Base-by-base conservation (phyloP, 202 grass and related monocot species). In the Panicum virgatum region DNA sequence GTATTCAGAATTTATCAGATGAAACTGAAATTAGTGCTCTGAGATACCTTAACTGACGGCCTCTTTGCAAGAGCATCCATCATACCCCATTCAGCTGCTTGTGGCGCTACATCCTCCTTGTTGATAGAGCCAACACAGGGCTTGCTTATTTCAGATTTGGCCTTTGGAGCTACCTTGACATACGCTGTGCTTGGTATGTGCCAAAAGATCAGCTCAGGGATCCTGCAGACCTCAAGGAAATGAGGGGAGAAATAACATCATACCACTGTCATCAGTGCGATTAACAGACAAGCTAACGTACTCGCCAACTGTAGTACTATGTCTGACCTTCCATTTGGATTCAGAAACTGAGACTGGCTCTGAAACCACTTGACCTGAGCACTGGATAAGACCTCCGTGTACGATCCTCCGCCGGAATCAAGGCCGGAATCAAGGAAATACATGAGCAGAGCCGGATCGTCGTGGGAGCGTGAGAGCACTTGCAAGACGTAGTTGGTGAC, bases 361-460 rank as follows among this genome's bases (percentile, higher is more conserved):
- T 71, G 54, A 30, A 98, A 91, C 95, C 95, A 98, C 19, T 50
- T 47, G 20, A 84, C 72, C 81, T 98, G 92, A 47, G 90, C 81
- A 82, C 19, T 73, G 0, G 95, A 94, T 69, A 98, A 69, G 48
- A 98, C 77, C 62, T 98, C 82, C 20, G 88, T 87, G 67, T 91
- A 98, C 0, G 95, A 93, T 38, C 95, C 95, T 4, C 95, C 92
- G 12, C 95, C 92, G 1, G 95, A 98, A n/a, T n/a, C n/a, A n/a
- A n/a, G n/a, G n/a, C n/a, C n/a, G n/a, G n/a, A n/a, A 23, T 98
- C 95, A 0, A 98, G 87, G 57, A 98, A 94, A 27, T 94, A 98
- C 62, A 98, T 63, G 50, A 93, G 80, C 38, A 93, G 68, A 73
- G 47, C 92, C 1, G 86, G 92, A n/a, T 89, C 87, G 16, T 51